Percentiles rank a stretch among this genome's conserved stretches.
These are phyloP conservation scores for Oryza australiensis DNA, from an alignment of 176 grass and related monocot species.

Conservation along the genomic window DNA sequence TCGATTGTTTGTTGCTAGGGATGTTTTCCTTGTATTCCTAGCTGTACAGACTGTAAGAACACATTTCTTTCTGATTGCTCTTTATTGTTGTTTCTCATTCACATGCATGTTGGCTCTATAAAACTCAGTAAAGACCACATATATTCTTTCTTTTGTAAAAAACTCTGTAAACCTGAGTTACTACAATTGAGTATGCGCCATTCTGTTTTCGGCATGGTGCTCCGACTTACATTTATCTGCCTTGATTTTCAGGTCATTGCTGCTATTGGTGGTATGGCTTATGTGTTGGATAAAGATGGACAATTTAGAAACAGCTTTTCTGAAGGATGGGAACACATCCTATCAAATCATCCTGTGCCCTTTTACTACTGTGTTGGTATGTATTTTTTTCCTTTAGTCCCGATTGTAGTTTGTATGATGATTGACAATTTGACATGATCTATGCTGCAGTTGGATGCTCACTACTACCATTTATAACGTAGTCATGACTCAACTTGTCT, in stretches of 20 bases:
- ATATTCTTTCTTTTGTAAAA: neutral
- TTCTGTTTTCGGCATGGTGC: neutral
- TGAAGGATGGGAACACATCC: constrained; percentile 75
- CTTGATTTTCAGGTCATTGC: constrained; percentile 54
- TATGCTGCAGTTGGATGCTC: neutral
- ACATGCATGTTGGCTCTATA: neutral
- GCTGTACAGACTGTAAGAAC: constrained; percentile 72
- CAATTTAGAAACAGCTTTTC: constrained; percentile 77
- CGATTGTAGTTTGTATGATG: constrained; percentile 4
- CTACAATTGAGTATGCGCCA: neutral
- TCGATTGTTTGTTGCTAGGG: constrained; percentile 75
- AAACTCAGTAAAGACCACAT: neutral
- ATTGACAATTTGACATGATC: neutral
- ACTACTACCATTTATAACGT: neutral
- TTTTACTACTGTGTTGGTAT: constrained; percentile 88
- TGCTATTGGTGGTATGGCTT: constrained; percentile 66
- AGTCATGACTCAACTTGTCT: neutral
- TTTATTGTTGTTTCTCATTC: constrained; percentile 11
- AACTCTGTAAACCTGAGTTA: neutral
- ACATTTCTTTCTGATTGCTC: constrained; percentile 6
- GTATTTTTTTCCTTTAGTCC: neutral
- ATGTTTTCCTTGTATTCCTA: constrained; percentile 73
- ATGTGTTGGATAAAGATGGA: constrained; percentile 72
- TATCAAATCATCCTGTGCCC: constrained; percentile 81
- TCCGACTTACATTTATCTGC: neutral